Percentiles rank a stretch among this genome's conserved stretches.
phyloP scores from a whole-genome alignment of 106 monocot genomes.

The Agapanthus africanus region DNA sequence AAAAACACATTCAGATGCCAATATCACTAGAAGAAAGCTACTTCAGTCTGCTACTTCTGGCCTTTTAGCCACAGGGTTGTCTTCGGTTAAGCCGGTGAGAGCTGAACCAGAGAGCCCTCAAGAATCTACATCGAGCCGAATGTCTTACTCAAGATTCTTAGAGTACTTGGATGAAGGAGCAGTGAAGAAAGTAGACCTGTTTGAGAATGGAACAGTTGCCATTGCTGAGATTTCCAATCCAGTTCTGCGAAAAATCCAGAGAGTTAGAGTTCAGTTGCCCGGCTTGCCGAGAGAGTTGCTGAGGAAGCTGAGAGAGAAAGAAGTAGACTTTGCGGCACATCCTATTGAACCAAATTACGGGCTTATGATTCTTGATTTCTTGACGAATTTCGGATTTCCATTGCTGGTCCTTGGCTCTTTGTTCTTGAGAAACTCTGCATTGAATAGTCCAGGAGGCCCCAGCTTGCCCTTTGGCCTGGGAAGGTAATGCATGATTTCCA shows the following conservation, averaged over 20 bases:
- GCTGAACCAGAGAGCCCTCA: slow-evolving; percentile 41
- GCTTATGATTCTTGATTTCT: slow-evolving; percentile 37
- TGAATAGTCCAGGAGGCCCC: slow-evolving; percentile 25
- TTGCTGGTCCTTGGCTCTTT: slow-evolving; percentile 39
- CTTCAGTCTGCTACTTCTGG: slow-evolving; percentile 26
- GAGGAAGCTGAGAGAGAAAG: slow-evolving; percentile 48
- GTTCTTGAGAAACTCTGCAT: slow-evolving; percentile 26
- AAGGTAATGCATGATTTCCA: slow-evolving; percentile 23
- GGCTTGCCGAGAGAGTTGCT: slow-evolving; percentile 52
- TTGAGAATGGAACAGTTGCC: slow-evolving; percentile 52
- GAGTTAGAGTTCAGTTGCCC: slow-evolving; percentile 52
- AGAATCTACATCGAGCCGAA: slow-evolving; percentile 32
- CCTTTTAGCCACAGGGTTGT: slow-evolving; percentile 13
- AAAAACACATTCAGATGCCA: not conserved
- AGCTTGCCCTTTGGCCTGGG: slow-evolving; percentile 59
- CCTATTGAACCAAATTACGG: slow-evolving; percentile 41
- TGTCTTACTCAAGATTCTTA: slow-evolving; percentile 56
- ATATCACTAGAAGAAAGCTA: slow-evolving; percentile 32
- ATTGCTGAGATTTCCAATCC: slow-evolving; percentile 43
- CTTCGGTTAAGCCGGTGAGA: slow-evolving; percentile 12
- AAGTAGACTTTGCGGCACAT: slow-evolving; percentile 50
- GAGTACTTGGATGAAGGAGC: slow-evolving; percentile 45
- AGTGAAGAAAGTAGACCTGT: slow-evolving; percentile 47
- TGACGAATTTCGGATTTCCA: slow-evolving; percentile 42
- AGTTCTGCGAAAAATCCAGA: slow-evolving; percentile 29